These are phyloP conservation scores for Emmonsiellopsis sp. DNA, from an alignment of 2,329 filamentous ascomycete species.

Conservation along the genomic window DNA sequence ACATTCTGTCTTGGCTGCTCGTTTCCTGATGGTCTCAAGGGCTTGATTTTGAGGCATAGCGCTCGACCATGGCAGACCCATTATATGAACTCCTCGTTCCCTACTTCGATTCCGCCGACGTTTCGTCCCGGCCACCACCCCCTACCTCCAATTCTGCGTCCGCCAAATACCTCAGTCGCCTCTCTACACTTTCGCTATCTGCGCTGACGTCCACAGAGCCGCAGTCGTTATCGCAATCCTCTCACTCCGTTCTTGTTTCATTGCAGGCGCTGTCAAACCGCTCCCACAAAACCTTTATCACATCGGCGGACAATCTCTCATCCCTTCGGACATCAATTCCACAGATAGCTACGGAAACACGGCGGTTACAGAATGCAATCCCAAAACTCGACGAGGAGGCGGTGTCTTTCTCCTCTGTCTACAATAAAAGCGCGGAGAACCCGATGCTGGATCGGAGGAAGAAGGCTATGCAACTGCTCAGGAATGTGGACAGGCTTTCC, in stretches of 20 bases:
- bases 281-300: constrained; percentile 76
- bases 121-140: constrained; percentile 29
- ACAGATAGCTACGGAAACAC: constrained; percentile 54
- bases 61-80: constrained; percentile 53
- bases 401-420: constrained; percentile 71
- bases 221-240: constrained; percentile 67
- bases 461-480: constrained; percentile 68
- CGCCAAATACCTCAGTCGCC: constrained; percentile 63
- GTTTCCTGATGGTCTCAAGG: background rate
- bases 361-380: constrained; percentile 60
- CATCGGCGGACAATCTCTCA: constrained; percentile 69
- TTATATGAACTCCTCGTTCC: constrained; percentile 65
- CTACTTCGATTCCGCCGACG: constrained; percentile 42
- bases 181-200: constrained; percentile 67
- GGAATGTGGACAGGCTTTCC: constrained; percentile 80
- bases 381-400: constrained; percentile 72
- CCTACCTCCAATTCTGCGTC: constrained; percentile 34
- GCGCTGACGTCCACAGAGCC: constrained; percentile 67
- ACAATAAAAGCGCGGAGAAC: constrained; percentile 64
- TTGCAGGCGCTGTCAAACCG: constrained; percentile 83
- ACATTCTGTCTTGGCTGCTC: background rate
- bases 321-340: constrained; percentile 66
- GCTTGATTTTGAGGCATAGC: background rate
- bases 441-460: constrained; percentile 64
- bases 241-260: constrained; percentile 71